Evolutionary conservation across 371 early-diverging fungal species (phyloP).

Genomic region (Mortierella sp.): DNA sequence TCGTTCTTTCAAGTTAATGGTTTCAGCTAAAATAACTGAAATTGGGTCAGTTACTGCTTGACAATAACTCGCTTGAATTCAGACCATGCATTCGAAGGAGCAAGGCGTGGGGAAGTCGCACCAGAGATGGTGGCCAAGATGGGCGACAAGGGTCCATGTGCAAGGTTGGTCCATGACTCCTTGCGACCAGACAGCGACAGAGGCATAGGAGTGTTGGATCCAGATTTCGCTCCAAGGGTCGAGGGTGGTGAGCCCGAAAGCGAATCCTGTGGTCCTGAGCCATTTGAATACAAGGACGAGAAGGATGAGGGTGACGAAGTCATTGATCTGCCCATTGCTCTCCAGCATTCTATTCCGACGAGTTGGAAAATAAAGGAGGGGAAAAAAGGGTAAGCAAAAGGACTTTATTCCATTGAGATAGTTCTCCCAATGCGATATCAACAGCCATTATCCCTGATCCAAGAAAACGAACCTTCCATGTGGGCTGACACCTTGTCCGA

Average conservation of each 20-base stretch:
- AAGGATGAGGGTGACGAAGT: conserved; percentile 40
- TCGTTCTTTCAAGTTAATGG: not conserved
- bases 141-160: conserved; percentile 47
- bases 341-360: conserved; percentile 38
- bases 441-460: not conserved
- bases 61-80: conserved; percentile 54
- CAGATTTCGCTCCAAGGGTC: not conserved
- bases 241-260: conserved; percentile 24
- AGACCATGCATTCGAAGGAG: conserved; percentile 53
- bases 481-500: conserved; percentile 46
- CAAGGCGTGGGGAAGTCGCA: conserved; percentile 46
- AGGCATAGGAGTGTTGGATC: conserved; percentile 11
- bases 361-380: not conserved
- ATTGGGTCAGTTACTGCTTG: conserved; percentile 30
- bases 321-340: conserved; percentile 23
- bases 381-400: not conserved
- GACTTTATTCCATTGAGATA: not conserved
- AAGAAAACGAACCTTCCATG: conserved; percentile 42
- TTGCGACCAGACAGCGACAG: conserved; percentile 32
- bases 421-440: not conserved
- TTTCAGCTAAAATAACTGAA: not conserved
- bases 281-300: conserved; percentile 35
- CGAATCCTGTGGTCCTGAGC: conserved; percentile 8
- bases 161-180: conserved; percentile 51
- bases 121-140: conserved; percentile 46